Evolutionary conservation across 2,329 filamentous ascomycete genomes (phyloP).

Genomic region (Aspergillus puulaauensis): DNA sequence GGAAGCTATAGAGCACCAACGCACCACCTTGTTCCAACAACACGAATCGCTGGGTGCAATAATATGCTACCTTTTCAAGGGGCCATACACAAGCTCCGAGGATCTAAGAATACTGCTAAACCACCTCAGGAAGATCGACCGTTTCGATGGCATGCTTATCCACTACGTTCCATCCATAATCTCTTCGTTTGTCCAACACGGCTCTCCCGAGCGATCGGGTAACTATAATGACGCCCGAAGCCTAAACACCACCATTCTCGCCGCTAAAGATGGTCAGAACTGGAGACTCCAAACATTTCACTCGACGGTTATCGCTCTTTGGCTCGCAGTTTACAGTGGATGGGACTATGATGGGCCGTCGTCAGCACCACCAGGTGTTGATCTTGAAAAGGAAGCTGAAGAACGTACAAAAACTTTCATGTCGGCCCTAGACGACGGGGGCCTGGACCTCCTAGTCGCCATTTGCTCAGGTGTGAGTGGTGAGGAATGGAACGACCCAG

Average conservation of each 20-base stretch:
- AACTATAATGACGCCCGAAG: conserved; percentile 68
- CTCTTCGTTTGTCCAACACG: conserved; percentile 73
- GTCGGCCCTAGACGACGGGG: conserved; percentile 79
- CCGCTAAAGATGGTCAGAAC: conserved; percentile 62
- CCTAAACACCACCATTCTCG: conserved; percentile 68
- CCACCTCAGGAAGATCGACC: conserved; percentile 68
- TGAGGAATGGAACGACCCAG: conserved; percentile 83
- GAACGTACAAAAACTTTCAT: conserved; percentile 72
- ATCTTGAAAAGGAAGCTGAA: conserved; percentile 66
- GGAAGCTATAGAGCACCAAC: conserved; percentile 78
- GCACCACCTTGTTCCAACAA: conserved; percentile 77
- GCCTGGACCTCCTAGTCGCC: conserved; percentile 86
- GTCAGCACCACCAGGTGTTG: conserved; percentile 59
- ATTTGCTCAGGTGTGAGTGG: conserved; percentile 78
- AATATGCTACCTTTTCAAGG: conserved; percentile 74
- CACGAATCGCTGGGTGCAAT: conserved; percentile 87
- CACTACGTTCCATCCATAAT: conserved; percentile 82
- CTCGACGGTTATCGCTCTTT: conserved; percentile 76
- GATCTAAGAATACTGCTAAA: conserved; percentile 74
- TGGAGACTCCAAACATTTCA: conserved; percentile 77
- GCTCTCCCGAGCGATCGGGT: conserved; percentile 70
- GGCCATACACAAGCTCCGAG: conserved; percentile 64
- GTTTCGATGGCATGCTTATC: conserved; percentile 71
- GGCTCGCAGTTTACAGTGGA: conserved; percentile 90
- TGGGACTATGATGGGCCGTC: conserved; percentile 75